Evolutionary conservation across 2,329 filamentous ascomycete species (phyloP), one percentile per base, ranked within the genome.

Genomic region (Fusarium setosum): DNA sequence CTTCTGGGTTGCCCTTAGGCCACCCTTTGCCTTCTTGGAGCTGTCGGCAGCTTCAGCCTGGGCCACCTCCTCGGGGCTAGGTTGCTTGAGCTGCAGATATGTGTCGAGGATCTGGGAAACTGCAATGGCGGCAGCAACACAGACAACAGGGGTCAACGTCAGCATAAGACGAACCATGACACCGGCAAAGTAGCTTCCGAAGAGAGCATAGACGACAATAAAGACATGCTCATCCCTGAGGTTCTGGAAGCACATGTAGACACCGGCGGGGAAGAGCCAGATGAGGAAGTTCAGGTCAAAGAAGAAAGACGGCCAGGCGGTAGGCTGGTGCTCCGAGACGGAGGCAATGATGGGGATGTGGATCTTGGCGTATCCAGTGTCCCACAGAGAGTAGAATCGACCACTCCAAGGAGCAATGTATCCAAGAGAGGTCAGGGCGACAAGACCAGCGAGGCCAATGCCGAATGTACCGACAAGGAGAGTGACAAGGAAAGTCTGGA

Each of bases 131-230:
- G 95, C 93, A 38, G 96, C 91, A 69, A 97, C 93, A 79, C 96
- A 99, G 49, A 99, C 96, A 68, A 99, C 91, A 2, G 96, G 96
- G 2, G 96, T 99, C 70, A 99, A 83, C 1, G 96, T 99, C 64
- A 99, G 88, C 96, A 99, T 99, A 73, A 99, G 84, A 81, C 96
- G 94, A 63, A 99, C 96, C 96, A 99, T 99, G 81, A 99, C 96
- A 77, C 96, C 96, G 21, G 96, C 93, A 74, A 99, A 99, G 84
- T 99, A 99, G 81, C 93, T 97, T 68, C 93, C 93, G 67, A 98
- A 91, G 42, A 99, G 89, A n/a, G 94, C 90, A 77, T 99, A 99
- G 70, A 98, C 96, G 73, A 99, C 92, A 72, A 99, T 88, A 75
- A 99, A 99, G 62, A 99, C 95, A 76, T 99, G 96, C 84, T 99